A percentile compares a stretch with the other conserved stretches of the same genome.
phyloP scores from a whole-genome alignment of 192 early-diverging fungal genomes.

The Mortierella alpina region DNA sequence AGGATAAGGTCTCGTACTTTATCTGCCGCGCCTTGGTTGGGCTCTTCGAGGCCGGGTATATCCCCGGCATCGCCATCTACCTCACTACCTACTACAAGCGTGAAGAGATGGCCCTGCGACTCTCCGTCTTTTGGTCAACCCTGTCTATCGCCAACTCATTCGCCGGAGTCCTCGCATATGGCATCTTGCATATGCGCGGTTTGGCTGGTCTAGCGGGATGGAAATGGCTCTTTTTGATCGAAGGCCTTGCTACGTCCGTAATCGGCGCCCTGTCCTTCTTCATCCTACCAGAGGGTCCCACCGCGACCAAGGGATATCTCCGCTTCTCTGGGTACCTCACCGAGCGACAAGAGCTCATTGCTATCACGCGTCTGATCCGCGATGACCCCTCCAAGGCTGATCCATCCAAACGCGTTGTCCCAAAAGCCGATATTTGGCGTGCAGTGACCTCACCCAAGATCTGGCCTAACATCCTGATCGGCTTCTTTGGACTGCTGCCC shows the following conservation, averaged over 20 bases:
- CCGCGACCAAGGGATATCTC: slow-evolving; percentile 38
- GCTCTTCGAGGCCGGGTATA: slow-evolving; percentile 64
- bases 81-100: slow-evolving; percentile 65
- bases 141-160: slow-evolving; percentile 63
- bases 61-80: slow-evolving; percentile 62
- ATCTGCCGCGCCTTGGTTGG: slow-evolving; percentile 62
- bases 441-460: slow-evolving; percentile 24
- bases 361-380: slow-evolving; percentile 67
- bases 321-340: slow-evolving; percentile 59
- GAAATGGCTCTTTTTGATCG: slow-evolving; percentile 76
- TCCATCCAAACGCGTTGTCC: slow-evolving; percentile 48
- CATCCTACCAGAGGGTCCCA: slow-evolving; percentile 65
- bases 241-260: slow-evolving; percentile 65
- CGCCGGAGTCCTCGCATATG: slow-evolving; percentile 66
- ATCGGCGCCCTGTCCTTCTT: slow-evolving; percentile 64
- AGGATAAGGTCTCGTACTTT: slow-evolving; percentile 55
- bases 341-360: slow-evolving; percentile 66
- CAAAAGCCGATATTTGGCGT: slow-evolving; percentile 33
- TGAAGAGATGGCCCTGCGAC: slow-evolving; percentile 58
- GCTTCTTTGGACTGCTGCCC: slow-evolving; percentile 52
- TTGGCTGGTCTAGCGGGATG: slow-evolving; percentile 67
- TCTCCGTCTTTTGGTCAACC: slow-evolving; percentile 64
- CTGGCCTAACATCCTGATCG: slow-evolving; percentile 56
- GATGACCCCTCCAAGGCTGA: slow-evolving; percentile 68
- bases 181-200: slow-evolving; percentile 65